Conservation (phyloP, 176 grass and related monocot genomes). For the Juncus effusus region DNA sequence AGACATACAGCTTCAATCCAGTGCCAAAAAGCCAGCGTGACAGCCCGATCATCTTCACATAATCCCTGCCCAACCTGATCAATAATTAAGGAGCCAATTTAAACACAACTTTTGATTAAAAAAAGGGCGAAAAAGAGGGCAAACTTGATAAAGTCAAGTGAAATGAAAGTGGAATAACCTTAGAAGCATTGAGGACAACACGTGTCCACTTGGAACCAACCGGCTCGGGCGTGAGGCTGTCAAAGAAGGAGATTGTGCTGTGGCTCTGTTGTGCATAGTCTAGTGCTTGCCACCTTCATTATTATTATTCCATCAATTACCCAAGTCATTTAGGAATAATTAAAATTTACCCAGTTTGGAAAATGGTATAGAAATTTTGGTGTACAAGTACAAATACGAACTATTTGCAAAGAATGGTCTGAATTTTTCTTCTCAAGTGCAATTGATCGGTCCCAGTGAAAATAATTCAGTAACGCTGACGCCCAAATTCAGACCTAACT, state of each 20-base stretch:
- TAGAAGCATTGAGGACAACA: conserved; percentile 73
- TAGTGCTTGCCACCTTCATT: conserved; percentile 68
- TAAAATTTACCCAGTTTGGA: conserved; percentile 31
- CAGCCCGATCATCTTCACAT: conserved; percentile 13
- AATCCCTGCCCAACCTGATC: conserved; percentile 22
- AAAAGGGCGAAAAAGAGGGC: background rate
- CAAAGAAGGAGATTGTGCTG: conserved; percentile 84
- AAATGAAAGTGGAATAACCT: conserved; percentile 31
- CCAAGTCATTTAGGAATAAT: conserved; percentile 9
- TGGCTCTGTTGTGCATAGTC: conserved; percentile 62
- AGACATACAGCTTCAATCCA: conserved; percentile 23
- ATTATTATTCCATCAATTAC: background rate
- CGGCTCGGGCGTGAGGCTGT: conserved; percentile 58
- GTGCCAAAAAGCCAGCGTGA: conserved; percentile 26
- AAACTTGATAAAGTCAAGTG: background rate
- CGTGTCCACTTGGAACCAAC: conserved; percentile 78
- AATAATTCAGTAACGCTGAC: too few species aligned
- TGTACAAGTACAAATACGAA: too few species aligned
- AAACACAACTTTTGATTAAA: background rate
- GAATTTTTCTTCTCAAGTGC: too few species aligned
- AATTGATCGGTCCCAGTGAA: too few species aligned
- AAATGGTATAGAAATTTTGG: background rate
- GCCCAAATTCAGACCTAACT: too few species aligned
- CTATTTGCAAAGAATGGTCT: too few species aligned
- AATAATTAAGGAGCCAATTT: background rate